Evolutionary conservation across 768 basidiomycete genomes (phyloP).

Genomic region (Hemileccinum impolitum): DNA sequence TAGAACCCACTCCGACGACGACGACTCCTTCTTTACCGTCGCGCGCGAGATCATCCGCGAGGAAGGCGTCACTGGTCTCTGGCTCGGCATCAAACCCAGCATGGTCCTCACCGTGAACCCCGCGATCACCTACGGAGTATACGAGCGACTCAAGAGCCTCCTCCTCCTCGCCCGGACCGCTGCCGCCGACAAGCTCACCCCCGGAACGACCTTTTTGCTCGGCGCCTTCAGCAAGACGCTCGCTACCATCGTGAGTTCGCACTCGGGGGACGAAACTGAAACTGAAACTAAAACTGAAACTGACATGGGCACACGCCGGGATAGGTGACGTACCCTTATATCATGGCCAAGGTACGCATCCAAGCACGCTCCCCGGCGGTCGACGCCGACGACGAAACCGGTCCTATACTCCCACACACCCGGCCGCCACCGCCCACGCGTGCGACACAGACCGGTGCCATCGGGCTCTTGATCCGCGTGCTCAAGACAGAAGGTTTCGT

Average conservation of each 20-base stretch:
- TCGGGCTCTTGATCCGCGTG: conserved; percentile 71
- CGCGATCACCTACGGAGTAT: conserved; percentile 94
- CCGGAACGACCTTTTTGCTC: conserved; percentile 76
- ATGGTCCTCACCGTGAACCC: conserved; percentile 97
- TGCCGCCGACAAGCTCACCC: conserved; percentile 60
- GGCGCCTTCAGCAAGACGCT: conserved; percentile 93
- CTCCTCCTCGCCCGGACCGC: conserved; percentile 54
- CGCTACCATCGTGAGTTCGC: conserved; percentile 77
- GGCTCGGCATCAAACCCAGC: conserved; percentile 90
- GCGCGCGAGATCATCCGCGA: conserved; percentile 85
- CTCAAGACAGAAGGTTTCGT: conserved; percentile 72
- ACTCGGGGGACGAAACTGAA: neutral
- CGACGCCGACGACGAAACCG: conserved; percentile 33
- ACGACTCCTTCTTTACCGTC: conserved; percentile 77
- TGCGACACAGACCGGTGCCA: conserved; percentile 62
- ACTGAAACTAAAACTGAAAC: too few relatives aligned
- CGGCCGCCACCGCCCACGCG: conserved; percentile 16
- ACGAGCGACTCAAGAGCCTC: conserved; percentile 83
- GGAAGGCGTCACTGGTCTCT: conserved; percentile 83
- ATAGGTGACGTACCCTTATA: conserved; percentile 92
- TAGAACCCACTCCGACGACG: conserved; percentile 23
- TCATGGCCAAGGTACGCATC: conserved; percentile 95
- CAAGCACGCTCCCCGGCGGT: conserved; percentile 73
- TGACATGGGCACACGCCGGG: neutral
- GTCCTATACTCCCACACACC: conserved; percentile 11